Conservation (phyloP, 148 eudicot genomes). For the Cornus florida region DNA sequence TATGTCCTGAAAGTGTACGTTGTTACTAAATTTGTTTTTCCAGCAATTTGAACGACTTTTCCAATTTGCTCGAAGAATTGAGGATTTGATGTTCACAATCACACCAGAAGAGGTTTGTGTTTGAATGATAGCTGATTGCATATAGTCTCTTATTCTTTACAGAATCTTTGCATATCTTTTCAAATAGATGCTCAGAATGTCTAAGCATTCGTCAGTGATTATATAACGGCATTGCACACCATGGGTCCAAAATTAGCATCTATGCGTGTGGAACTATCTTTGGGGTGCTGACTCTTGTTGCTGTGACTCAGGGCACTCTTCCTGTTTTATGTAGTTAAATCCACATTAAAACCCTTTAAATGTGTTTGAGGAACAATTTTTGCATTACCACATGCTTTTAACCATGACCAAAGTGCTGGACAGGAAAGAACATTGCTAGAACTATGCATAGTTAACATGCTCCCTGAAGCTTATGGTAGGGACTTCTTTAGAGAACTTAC, state of each 20-base stretch:
- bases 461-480: not conserved
- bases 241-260: not conserved
- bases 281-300: constrained; percentile 9
- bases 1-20: not conserved
- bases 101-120: constrained; percentile 89
- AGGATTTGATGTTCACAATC: constrained; percentile 82
- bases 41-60: constrained; percentile 97
- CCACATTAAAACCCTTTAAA: not conserved
- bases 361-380: not conserved
- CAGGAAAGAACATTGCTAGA: not conserved
- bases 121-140: not conserved
- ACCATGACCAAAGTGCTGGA: not conserved
- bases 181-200: not conserved
- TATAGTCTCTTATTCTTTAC: not conserved
- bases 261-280: not conserved
- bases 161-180: not conserved
- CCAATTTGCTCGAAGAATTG: constrained; percentile 85
- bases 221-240: not conserved
- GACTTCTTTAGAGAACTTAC: not conserved
- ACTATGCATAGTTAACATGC: not conserved
- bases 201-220: not conserved
- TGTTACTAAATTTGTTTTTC: not conserved
- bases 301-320: not conserved
- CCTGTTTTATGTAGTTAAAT: not conserved
- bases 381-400: not conserved